These are phyloP conservation scores for Aspergillus sojae DNA, from an alignment of 2,329 filamentous ascomycete genomes.

Conservation along the genomic window DNA sequence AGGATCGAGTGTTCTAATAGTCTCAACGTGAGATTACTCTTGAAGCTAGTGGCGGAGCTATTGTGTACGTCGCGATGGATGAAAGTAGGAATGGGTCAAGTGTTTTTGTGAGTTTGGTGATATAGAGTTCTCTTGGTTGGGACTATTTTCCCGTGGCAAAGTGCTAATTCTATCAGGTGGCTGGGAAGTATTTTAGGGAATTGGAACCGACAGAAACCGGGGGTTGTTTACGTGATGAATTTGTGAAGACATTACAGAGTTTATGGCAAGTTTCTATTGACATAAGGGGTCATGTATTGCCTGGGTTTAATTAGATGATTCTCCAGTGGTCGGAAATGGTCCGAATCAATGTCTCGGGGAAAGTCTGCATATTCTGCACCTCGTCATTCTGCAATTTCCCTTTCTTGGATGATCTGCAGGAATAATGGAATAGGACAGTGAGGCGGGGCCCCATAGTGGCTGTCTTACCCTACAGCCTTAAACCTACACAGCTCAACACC, in stretches of 20 bases:
- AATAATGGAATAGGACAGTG: background rate
- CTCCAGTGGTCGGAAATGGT: background rate
- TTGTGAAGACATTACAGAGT: slow-evolving; percentile 22
- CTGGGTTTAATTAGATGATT: background rate
- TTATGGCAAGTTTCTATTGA: slow-evolving; percentile 22
- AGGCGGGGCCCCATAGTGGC: background rate
- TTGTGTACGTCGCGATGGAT: slow-evolving; percentile 44
- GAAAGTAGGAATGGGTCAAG: slow-evolving; percentile 28
- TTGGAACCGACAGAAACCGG: slow-evolving; percentile 19
- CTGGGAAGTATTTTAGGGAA: slow-evolving; percentile 24
- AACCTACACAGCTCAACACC: background rate
- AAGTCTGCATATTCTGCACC: background rate
- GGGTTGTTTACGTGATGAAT: slow-evolving; percentile 22
- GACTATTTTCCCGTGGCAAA: background rate
- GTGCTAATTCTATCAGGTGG: slow-evolving; percentile 16
- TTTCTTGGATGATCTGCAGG: background rate
- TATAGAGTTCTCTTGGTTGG: background rate
- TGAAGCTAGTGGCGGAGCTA: slow-evolving; percentile 44
- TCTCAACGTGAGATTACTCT: slow-evolving; percentile 49
- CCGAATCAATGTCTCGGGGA: slow-evolving; percentile 3
- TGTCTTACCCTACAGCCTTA: background rate
- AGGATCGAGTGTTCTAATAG: slow-evolving; percentile 45
- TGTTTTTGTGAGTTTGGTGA: slow-evolving; percentile 25
- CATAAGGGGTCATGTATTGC: slow-evolving; percentile 30
- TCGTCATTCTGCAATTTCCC: background rate